These are phyloP conservation scores for Chenopodium berlandieri DNA, from an alignment of 148 eudicot genomes.

Conservation along the genomic window DNA sequence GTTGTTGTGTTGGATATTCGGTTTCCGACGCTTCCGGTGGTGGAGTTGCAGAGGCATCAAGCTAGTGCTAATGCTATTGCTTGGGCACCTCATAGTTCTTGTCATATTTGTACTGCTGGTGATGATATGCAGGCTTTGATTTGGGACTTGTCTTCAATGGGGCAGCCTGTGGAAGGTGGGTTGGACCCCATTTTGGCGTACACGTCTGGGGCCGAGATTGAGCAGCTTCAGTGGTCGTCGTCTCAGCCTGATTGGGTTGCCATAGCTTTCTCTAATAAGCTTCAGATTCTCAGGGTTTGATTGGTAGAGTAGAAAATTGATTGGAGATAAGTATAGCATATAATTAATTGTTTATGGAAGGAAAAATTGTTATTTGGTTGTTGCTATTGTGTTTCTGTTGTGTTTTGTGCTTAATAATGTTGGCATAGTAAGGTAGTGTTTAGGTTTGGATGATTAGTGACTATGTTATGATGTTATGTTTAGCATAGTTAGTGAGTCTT, in stretches of 20 bases:
- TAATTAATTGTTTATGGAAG: neutral
- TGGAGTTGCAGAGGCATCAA: conserved; percentile 88
- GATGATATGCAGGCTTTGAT: conserved; percentile 95
- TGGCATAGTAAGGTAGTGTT: neutral
- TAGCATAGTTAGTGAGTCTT: neutral
- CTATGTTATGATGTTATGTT: neutral
- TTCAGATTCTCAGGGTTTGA: conserved; percentile 91
- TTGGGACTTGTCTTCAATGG: conserved; percentile 94
- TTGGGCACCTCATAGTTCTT: conserved; percentile 96
- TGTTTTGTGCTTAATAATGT: neutral
- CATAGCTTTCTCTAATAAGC: conserved; percentile 85
- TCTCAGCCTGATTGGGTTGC: conserved; percentile 99
- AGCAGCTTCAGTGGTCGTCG: conserved; percentile 97
- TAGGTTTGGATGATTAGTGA: too few relatives aligned
- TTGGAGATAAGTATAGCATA: neutral
- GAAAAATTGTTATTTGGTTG: neutral
- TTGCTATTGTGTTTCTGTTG: neutral
- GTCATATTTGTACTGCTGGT: conserved; percentile 98
- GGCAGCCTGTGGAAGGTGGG: conserved; percentile 93
- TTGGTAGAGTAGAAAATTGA: conserved; percentile 18
- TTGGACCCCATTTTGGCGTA: conserved; percentile 93
- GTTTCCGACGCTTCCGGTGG: conserved; percentile 85
- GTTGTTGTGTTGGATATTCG: conserved; percentile 89
- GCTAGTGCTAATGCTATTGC: conserved; percentile 89
- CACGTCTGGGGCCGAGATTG: conserved; percentile 95